Base-by-base conservation (phyloP, 768 basidiomycete species). In the Mrakia blollopis region DNA sequence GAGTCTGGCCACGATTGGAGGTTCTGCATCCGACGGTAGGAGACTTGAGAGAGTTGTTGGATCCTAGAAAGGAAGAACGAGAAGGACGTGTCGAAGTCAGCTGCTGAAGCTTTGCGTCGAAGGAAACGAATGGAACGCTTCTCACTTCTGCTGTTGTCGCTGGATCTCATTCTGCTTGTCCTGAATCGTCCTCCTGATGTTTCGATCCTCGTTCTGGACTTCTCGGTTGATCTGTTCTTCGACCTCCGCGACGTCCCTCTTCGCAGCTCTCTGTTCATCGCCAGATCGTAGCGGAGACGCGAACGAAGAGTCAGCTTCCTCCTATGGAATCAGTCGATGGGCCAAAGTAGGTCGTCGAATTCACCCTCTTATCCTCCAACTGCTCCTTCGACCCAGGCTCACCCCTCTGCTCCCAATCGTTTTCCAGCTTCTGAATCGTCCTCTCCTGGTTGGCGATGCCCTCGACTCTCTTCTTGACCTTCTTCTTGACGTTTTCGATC, bases 211-310 rank as follows among this genome's bases (percentile, higher is more conserved):
- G 70, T n/a, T 11, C 28, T 39, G 39, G 25, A 52, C 18, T 50
- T 72, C 70, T 61, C 77, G 62, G 25, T 41, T 35, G 35, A 44
- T 44, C 61, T 72, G 75, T 25, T 69, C 39, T 1, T n/a, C 28
- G 39, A 65, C 75, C 25, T 67, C 68, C 4, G 35, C 73, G 21
- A 10, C 28, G 32, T 61, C 47, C 23, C 37, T 41, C 30, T 74
- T 74, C 18, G 63, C 25, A 16, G 14, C 50, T 44, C 23, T 18
- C 65, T 68, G 65, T 11, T 23, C 63, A 16, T 30, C 63, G 5
- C 61, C n/a, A 3, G n/a, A n/a, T n/a, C n/a, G n/a, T n/a, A n/a
- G n/a, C 30, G 37, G 37, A 30, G 16, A 14, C 32, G 30, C 3
- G 35, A 32, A 65, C 23, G n/a, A 32, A 9, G 16, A 32, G 62